These are phyloP conservation scores for Flaveria floridana DNA, from an alignment of 140 eudicot genomes.

Conservation along the genomic window DNA sequence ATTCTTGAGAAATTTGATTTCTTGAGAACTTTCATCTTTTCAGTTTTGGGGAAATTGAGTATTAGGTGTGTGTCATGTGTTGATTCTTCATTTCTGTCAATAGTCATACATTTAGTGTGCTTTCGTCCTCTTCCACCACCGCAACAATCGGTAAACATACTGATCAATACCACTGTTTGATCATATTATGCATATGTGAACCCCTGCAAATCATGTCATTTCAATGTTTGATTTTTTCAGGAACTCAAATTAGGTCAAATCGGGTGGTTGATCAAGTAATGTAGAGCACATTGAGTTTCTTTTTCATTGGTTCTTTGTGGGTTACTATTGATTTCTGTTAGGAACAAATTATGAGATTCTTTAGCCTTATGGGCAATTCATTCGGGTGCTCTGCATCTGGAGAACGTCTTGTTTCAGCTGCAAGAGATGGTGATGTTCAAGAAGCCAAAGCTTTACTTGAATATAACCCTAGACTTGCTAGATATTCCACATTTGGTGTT, in stretches of 20 bases:
- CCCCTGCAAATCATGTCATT: neutral
- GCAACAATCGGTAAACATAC: neutral
- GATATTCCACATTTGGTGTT: slow-evolving; percentile 87
- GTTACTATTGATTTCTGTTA: neutral
- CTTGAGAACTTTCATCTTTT: neutral
- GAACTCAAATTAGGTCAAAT: slow-evolving; percentile 12
- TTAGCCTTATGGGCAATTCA: slow-evolving; percentile 82
- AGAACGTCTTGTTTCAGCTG: slow-evolving; percentile 89
- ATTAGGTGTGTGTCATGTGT: slow-evolving; percentile 17
- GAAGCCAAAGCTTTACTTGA: slow-evolving; percentile 89
- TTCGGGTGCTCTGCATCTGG: slow-evolving; percentile 97
- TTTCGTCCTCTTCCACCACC: neutral
- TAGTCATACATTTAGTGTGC: neutral
- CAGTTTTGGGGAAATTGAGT: slow-evolving; percentile 6
- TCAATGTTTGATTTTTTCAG: neutral
- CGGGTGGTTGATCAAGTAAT: slow-evolving; percentile 13
- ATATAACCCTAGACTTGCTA: slow-evolving; percentile 81
- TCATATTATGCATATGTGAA: neutral
- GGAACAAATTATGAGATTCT: slow-evolving; percentile 51
- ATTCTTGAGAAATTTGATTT: neutral
- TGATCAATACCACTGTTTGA: slow-evolving; percentile 17
- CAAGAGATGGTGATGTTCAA: slow-evolving; percentile 95
- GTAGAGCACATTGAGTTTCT: slow-evolving; percentile 9
- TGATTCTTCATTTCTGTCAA: neutral
- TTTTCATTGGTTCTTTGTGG: slow-evolving; percentile 19